Evolutionary conservation across 768 basidiomycete genomes (phyloP).

Genomic region (Tephrocybe rancida): DNA sequence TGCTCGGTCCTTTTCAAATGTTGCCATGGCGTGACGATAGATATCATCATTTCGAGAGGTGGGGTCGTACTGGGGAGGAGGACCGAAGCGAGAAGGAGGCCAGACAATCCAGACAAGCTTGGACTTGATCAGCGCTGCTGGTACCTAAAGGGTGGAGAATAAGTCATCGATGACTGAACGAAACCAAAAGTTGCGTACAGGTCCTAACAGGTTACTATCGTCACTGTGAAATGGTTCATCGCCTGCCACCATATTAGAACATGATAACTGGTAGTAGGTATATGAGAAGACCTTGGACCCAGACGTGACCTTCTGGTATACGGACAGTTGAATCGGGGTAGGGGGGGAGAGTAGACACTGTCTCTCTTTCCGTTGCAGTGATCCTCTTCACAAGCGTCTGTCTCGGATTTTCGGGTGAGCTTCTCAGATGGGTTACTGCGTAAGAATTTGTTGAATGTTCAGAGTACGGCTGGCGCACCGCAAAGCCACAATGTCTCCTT

Average conservation of each 20-base stretch:
- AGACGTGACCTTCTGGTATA: slow-evolving; percentile 66
- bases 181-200: slow-evolving; percentile 42
- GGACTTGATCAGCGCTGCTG: slow-evolving; percentile 52
- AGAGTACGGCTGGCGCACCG: slow-evolving; percentile 36
- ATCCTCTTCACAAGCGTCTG: slow-evolving; percentile 68
- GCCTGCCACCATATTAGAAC: slow-evolving; percentile 36
- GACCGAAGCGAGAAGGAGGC: slow-evolving; percentile 52
- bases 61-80: slow-evolving; percentile 14
- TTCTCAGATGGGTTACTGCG: slow-evolving; percentile 23
- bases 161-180: neutral
- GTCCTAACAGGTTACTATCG: slow-evolving; percentile 76
- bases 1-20: slow-evolving; percentile 39
- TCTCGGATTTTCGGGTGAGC: slow-evolving; percentile 60
- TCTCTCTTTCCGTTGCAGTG: slow-evolving; percentile 62
- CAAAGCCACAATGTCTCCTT: slow-evolving; percentile 70
- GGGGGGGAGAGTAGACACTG: slow-evolving; percentile 68
- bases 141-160: slow-evolving; percentile 31
- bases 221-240: slow-evolving; percentile 68
- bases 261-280: no score
- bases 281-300: slow-evolving; percentile 65
- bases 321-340: slow-evolving; percentile 55
- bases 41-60: slow-evolving; percentile 19
- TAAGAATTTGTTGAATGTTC: neutral
- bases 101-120: slow-evolving; percentile 52
- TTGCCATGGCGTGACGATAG: slow-evolving; percentile 34